phyloP scores from a whole-genome alignment of 2,329 filamentous ascomycete genomes.

The Xylaria sp. region DNA sequence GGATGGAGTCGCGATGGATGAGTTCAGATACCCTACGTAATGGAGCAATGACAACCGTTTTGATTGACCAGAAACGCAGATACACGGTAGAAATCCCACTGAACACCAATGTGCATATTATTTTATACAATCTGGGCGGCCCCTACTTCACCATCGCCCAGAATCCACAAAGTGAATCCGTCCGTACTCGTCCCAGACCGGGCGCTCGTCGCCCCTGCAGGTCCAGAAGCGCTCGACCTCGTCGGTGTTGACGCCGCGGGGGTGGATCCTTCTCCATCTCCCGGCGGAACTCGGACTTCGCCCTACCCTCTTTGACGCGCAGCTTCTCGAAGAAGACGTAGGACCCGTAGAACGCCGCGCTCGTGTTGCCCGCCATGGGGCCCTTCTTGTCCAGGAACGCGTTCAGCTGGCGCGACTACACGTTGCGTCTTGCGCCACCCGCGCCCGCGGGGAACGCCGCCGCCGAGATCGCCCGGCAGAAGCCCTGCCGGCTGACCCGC shows the following conservation, averaged over 20 bases:
- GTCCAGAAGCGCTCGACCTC: slow-evolving; percentile 1
- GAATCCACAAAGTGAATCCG: slow-evolving; percentile 7
- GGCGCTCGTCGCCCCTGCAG: slow-evolving; percentile 11
- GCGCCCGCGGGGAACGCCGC: slow-evolving; percentile 42
- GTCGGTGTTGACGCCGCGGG: slow-evolving; percentile 32
- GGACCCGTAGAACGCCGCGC: slow-evolving; percentile 52
- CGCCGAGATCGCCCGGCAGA: slow-evolving; percentile 52
- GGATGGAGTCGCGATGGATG: too few relatives aligned
- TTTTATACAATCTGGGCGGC: not conserved
- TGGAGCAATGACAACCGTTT: not conserved
- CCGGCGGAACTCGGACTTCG: slow-evolving; percentile 52
- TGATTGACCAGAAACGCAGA: not conserved
- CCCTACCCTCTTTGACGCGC: slow-evolving; percentile 52
- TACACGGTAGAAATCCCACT: not conserved
- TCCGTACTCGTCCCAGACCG: slow-evolving; percentile 20
- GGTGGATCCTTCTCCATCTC: slow-evolving; percentile 53
- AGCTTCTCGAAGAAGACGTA: slow-evolving; percentile 65
- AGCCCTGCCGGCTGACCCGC: slow-evolving; percentile 53
- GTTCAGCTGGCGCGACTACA: slow-evolving; percentile 49
- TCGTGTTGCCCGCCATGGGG: slow-evolving; percentile 50
- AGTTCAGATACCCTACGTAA: not conserved
- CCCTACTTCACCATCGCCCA: not conserved
- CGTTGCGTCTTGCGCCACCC: too few relatives aligned
- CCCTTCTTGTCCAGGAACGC: slow-evolving; percentile 56
- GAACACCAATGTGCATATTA: not conserved